A percentile compares a stretch with the other conserved stretches of the same genome.
Conservation (phyloP, 1,284 basidiomycete species). For the Cryptococcus sp. region DNA sequence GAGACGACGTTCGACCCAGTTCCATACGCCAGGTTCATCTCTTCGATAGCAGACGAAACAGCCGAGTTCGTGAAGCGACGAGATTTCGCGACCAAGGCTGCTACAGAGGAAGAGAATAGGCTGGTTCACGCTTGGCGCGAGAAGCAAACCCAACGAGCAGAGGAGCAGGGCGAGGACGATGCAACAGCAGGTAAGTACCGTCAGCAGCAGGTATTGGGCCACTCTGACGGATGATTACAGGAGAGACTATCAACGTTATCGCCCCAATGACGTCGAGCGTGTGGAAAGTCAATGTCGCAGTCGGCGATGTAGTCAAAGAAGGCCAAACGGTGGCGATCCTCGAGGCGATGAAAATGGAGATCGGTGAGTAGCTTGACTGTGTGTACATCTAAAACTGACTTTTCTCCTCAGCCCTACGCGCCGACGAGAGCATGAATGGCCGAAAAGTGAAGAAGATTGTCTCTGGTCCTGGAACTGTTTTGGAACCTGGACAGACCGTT, state of each 20-base stretch:
- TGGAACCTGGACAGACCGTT: constrained; percentile 31
- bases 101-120: constrained; percentile 49
- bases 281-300: constrained; percentile 61
- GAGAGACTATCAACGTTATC: constrained; percentile 30
- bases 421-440: constrained; percentile 38
- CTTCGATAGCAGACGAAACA: constrained; percentile 55
- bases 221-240: constrained; percentile 2
- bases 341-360: constrained; percentile 74
- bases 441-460: constrained; percentile 32
- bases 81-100: constrained; percentile 28
- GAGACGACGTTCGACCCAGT: constrained; percentile 59
- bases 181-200: constrained; percentile 15
- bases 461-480: constrained; percentile 27
- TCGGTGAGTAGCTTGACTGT: constrained; percentile 22
- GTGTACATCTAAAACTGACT: not conserved
- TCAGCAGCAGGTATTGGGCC: constrained; percentile 4
- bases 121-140: constrained; percentile 50
- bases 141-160: constrained; percentile 54
- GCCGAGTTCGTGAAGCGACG: constrained; percentile 54
- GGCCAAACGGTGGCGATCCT: constrained; percentile 62
- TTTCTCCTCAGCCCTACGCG: constrained; percentile 26
- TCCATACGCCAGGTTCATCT: constrained; percentile 58
- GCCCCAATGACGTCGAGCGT: constrained; percentile 62
- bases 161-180: constrained; percentile 13
- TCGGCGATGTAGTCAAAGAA: constrained; percentile 57